These are phyloP conservation scores for Casuarina cunninghamiana DNA, from an alignment of 306 rosid genomes.

Conservation along the genomic window DNA sequence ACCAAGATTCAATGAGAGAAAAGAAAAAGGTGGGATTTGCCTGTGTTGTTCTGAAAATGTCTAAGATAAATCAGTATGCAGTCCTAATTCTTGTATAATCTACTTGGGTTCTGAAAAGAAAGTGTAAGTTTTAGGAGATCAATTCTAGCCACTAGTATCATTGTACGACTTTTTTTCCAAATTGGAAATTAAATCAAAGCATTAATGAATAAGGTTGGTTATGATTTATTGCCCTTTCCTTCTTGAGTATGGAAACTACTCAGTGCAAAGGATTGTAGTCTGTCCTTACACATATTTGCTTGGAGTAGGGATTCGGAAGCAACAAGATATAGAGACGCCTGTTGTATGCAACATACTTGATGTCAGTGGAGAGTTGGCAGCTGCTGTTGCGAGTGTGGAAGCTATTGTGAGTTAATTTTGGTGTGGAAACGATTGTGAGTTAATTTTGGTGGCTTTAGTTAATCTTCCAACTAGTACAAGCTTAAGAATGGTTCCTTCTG, in stretches of 20 bases:
- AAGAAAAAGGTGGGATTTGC: not conserved
- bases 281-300: conserved; percentile 14
- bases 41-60: not conserved
- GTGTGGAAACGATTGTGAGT: conserved; percentile 83
- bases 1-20: not conserved
- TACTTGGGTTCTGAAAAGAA: not conserved
- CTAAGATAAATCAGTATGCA: not conserved
- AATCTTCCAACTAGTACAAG: conserved; percentile 29
- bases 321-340: conserved; percentile 65
- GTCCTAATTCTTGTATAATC: not conserved
- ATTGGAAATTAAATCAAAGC: conserved; percentile 8
- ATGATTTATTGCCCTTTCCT: not conserved
- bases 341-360: conserved; percentile 80
- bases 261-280: not conserved
- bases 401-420: conserved; percentile 65
- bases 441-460: conserved; percentile 25
- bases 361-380: conserved; percentile 68
- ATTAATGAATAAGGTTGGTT: conserved; percentile 2
- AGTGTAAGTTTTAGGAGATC: not conserved
- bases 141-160: not conserved
- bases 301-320: conserved; percentile 68
- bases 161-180: conserved; percentile 7
- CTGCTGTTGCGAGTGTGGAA: conserved; percentile 83
- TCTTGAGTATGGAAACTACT: not conserved
- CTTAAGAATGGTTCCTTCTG: conserved; percentile 16